Conservation (phyloP, 1,139 yeast genomes). For the Saccharomyces hybrid region DNA sequence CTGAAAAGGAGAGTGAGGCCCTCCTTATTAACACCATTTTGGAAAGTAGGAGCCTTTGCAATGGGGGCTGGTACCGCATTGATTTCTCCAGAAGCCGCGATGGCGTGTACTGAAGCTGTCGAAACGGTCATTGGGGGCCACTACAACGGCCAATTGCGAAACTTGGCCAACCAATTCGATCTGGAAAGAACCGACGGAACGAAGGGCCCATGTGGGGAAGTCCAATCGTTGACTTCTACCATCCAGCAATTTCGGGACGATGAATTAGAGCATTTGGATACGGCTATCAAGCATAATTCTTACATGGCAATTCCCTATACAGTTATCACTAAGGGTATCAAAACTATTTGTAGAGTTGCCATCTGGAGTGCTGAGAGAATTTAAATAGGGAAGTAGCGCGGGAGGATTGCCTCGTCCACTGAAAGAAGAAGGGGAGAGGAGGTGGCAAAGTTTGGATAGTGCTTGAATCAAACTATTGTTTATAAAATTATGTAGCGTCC, state of each 20-base stretch:
- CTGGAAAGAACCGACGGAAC: conserved; percentile 40
- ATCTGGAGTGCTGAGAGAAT: conserved; percentile 86
- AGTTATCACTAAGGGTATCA: conserved; percentile 80
- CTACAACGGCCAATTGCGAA: conserved; percentile 82
- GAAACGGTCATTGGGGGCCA: conserved; percentile 98
- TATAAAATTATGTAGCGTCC: background rate
- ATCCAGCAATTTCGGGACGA: conserved; percentile 85
- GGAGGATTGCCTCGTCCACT: background rate
- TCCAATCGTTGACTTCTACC: conserved; percentile 49
- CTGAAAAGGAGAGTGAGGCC: conserved; percentile 79
- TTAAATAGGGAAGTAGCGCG: conserved; percentile 25
- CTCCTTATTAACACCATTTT: conserved; percentile 78
- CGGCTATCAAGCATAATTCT: conserved; percentile 88
- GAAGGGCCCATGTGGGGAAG: conserved; percentile 44
- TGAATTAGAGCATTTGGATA: conserved; percentile 89
- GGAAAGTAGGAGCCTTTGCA: conserved; percentile 87
- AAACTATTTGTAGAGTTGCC: conserved; percentile 76
- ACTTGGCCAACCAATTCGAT: conserved; percentile 54
- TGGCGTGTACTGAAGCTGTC: conserved; percentile 99
- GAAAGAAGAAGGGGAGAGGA: background rate
- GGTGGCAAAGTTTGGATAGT: background rate
- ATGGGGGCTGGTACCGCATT: conserved; percentile 85
- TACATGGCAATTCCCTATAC: conserved; percentile 89
- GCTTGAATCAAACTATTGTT: background rate
- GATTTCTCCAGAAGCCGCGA: conserved; percentile 90